Percentiles rank a stretch among this genome's conserved stretches.
phyloP scores from a whole-genome alignment of 2,329 filamentous ascomycete genomes.

The Phialemoniopsis sp. region DNA sequence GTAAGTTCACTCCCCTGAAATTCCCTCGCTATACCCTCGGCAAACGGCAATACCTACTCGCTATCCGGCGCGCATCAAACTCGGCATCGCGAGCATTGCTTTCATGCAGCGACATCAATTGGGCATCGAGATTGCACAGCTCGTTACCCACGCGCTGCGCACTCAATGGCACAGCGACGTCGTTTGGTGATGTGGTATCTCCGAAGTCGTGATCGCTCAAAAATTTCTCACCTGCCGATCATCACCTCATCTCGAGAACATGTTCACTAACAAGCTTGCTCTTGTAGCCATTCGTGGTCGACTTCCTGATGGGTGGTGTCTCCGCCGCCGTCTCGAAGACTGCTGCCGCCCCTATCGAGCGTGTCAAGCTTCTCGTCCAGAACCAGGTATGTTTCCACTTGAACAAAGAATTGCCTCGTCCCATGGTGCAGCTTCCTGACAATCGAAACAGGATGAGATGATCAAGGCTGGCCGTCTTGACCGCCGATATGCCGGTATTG shows the following conservation, averaged over 20 bases:
- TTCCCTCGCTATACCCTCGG: conserved; percentile 15
- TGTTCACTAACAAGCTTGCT: conserved; percentile 1
- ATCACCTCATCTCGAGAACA: no score
- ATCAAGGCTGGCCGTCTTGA: conserved; percentile 97
- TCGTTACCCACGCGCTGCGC: no score
- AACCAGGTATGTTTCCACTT: conserved; percentile 82
- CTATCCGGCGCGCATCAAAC: conserved; percentile 14
- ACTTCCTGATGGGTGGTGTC: conserved; percentile 99
- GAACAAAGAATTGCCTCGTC: no score
- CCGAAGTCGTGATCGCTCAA: no score
- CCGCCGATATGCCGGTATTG: conserved; percentile 92
- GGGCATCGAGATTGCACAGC: conserved; percentile 1
- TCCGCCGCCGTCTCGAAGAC: conserved; percentile 99
- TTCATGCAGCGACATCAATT: neutral
- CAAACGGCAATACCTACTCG: conserved; percentile 11
- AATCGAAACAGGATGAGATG: conserved; percentile 86
- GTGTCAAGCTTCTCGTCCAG: conserved; percentile 99
- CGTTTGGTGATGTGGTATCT: conserved; percentile 3
- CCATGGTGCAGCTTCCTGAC: conserved; percentile 20
- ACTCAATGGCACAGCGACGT: neutral
- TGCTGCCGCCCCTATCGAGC: conserved; percentile 98
- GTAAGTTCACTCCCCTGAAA: conserved; percentile 41
- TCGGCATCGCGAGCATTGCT: neutral
- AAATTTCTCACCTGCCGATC: no score
- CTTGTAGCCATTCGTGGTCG: conserved; percentile 82